Percentiles rank a stretch among this genome's conserved stretches.
phyloP scores from a whole-genome alignment of 2,329 filamentous ascomycete genomes.

The Paecilomyces dactylethromorphus region DNA sequence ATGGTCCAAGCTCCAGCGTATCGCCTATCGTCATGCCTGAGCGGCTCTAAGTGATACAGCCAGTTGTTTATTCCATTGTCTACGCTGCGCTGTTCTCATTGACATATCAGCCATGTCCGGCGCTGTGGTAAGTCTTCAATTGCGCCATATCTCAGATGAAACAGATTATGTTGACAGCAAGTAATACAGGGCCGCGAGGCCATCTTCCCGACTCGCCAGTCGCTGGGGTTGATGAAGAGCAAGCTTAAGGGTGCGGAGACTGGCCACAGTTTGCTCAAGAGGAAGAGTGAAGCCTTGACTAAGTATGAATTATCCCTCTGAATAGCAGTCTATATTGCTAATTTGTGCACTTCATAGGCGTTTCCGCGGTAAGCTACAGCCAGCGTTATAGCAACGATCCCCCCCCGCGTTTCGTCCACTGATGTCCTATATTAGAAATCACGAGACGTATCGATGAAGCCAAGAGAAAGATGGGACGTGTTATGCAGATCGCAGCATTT shows the following conservation, averaged over 20 bases:
- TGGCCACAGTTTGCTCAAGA: constrained; percentile 89
- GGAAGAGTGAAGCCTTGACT: constrained; percentile 95
- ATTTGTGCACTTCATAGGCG: constrained; percentile 50
- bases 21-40: constrained; percentile 7
- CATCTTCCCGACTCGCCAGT: constrained; percentile 97
- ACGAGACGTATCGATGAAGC: constrained; percentile 96
- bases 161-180: constrained; percentile 9
- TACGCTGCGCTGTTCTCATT: not conserved
- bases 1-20: constrained; percentile 14
- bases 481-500: constrained; percentile 99
- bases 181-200: constrained; percentile 74
- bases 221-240: constrained; percentile 91
- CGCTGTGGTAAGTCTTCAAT: constrained; percentile 26
- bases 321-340: constrained; percentile 8
- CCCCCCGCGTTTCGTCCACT: constrained; percentile 18
- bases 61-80: not conserved
- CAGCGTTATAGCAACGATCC: too few relatives aligned
- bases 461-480: constrained; percentile 97
- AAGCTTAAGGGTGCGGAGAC: constrained; percentile 93
- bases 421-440: constrained; percentile 59
- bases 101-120: constrained; percentile 35
- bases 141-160: constrained; percentile 8
- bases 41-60: not conserved
- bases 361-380: constrained; percentile 65
- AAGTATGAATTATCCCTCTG: constrained; percentile 56